A percentile compares a stretch with the other conserved stretches of the same genome.
These are phyloP conservation scores for Vitis hybrid DNA, from an alignment of 177 flowering plant genomes.

Conservation along the genomic window DNA sequence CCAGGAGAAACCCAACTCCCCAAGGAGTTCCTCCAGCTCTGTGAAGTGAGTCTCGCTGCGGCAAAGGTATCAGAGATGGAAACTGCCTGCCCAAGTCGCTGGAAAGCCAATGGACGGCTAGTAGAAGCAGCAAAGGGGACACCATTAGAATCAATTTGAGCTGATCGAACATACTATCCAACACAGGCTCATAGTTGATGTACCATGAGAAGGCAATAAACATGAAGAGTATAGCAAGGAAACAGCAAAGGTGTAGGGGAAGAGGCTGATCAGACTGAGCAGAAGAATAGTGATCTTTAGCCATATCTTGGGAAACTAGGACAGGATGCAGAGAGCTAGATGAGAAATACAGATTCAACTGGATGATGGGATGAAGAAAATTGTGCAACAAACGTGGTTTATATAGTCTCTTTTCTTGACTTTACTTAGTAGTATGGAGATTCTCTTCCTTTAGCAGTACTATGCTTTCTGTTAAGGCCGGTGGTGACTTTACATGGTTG, in stretches of 20 bases:
- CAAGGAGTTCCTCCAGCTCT: conserved; percentile 69
- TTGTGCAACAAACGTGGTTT: background rate
- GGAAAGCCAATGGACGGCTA: conserved; percentile 46
- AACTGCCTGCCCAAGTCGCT: conserved; percentile 8
- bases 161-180: conserved; percentile 45
- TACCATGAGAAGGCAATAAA: conserved; percentile 55
- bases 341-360: background rate
- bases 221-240: conserved; percentile 32
- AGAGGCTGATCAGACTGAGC: conserved; percentile 16
- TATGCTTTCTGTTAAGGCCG: conserved; percentile 15
- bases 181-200: conserved; percentile 46
- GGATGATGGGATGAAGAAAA: background rate
- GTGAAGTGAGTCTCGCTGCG: conserved; percentile 55
- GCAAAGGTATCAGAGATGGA: conserved; percentile 33
- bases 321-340: background rate
- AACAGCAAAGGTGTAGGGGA: conserved; percentile 39
- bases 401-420: background rate
- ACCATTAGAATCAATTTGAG: conserved; percentile 47
- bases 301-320: conserved; percentile 11
- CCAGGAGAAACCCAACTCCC: conserved; percentile 60
- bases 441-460: background rate
- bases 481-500: conserved; percentile 11
- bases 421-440: background rate
- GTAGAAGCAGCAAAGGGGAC: conserved; percentile 49
- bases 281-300: conserved; percentile 15